Conservation (phyloP, 371 early-diverging fungal genomes). For the Apophysomyces ossiformis region DNA sequence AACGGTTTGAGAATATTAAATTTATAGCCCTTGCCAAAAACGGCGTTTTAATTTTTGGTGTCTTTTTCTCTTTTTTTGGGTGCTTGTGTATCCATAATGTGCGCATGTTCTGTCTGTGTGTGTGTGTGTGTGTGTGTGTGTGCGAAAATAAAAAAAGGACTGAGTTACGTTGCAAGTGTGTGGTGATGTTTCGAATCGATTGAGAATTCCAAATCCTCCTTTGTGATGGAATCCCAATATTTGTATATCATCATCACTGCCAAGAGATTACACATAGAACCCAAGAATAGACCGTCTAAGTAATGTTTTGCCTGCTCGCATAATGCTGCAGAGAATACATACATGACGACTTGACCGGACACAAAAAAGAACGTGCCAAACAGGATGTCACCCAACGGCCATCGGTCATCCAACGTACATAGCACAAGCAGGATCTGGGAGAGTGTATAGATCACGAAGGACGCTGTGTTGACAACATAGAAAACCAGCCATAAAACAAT, state of each 20-base stretch:
- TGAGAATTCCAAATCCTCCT: slow-evolving; percentile 91
- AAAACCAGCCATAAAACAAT: slow-evolving; percentile 74
- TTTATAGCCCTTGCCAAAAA: slow-evolving; percentile 6
- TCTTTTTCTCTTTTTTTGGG: too few relatives aligned
- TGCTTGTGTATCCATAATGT: too few relatives aligned
- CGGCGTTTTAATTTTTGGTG: slow-evolving; percentile 34
- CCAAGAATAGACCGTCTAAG: slow-evolving; percentile 91
- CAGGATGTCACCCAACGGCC: slow-evolving; percentile 84
- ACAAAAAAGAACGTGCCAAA: slow-evolving; percentile 80
- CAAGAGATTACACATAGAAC: slow-evolving; percentile 76
- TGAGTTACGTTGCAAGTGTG: neutral
- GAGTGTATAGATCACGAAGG: slow-evolving; percentile 74
- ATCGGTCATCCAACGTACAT: slow-evolving; percentile 86
- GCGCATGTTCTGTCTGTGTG: neutral
- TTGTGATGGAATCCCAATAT: slow-evolving; percentile 94
- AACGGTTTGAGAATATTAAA: neutral
- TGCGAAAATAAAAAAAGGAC: neutral
- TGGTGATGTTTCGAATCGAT: slow-evolving; percentile 69
- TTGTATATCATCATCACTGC: slow-evolving; percentile 96
- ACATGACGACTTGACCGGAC: slow-evolving; percentile 73
- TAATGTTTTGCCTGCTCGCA: slow-evolving; percentile 86
- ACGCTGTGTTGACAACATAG: slow-evolving; percentile 73
- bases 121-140: neutral
- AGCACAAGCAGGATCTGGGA: slow-evolving; percentile 84
- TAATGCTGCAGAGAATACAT: slow-evolving; percentile 66